Evolutionary conservation across 139 green algal genomes (phyloP), one percentile per base, ranked within the genome.

Genomic region (Micractinium sp.): DNA sequence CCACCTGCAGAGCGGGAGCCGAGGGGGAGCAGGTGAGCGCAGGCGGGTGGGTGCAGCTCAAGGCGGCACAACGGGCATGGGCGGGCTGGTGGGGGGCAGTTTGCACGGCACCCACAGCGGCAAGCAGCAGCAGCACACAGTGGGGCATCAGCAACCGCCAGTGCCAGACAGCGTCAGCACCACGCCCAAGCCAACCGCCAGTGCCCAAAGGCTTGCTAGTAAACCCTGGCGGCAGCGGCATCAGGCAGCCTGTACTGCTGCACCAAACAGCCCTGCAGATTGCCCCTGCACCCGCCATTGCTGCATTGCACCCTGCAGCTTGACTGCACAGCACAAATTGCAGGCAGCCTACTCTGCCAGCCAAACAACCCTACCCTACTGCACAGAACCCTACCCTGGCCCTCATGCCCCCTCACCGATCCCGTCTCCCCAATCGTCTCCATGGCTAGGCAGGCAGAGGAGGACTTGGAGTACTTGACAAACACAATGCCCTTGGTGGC

Each of bases 401-500:
- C 22, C 63, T 71, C 20, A 31, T 71, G 74, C n/a, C 33, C 27
- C 41, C 91, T 23, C 53, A 96, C 92, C 86, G 87, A 94, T 35
- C 93, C 95, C 18, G 88, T 91, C 1, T 92, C 89, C 15, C 84
- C 87, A 25, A 98, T 90, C 3, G 94, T 92, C 88, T 99, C 96
- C 90, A 98, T 92, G 0, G 94, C 95, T 18, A 73, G 84, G 78
- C 97, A 92, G 13, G 96, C 96, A 19, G 94, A 94, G 14, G 95
- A 98, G 0, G 95, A 93, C 66, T 94, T 96, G 4, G 88, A 76
- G 81, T 97, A 99, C 93, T 99, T 99, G 90, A 93, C 95, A 91
- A 98, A 99, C 3, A 97, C 95, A 16, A 98, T 95, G 53, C 96
- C 96, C 88, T 98, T 98, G 81, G 88, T 87, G 27, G 95, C 93